Conservation (phyloP, 139 green algal species). For the Picochlorum sp. region DNA sequence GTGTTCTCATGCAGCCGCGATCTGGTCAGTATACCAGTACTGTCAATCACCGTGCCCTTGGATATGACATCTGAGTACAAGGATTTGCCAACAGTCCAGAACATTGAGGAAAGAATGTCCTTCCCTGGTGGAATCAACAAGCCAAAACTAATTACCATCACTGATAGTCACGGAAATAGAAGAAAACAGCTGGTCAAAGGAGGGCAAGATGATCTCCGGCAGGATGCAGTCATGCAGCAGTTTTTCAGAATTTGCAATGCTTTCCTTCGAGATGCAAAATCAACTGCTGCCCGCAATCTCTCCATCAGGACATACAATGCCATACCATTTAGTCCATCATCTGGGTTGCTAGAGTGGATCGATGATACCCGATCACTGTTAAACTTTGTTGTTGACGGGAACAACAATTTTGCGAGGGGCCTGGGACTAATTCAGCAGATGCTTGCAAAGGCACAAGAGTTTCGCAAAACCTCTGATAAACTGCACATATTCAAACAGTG, state of each 20-base stretch:
- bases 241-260: slow-evolving; percentile 84
- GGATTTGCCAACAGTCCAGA: slow-evolving; percentile 35
- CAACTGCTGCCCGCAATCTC: slow-evolving; percentile 47
- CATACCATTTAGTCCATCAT: slow-evolving; percentile 78
- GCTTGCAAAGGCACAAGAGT: not conserved
- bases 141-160: slow-evolving; percentile 67
- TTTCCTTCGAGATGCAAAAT: slow-evolving; percentile 50
- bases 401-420: no score
- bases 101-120: slow-evolving; percentile 39
- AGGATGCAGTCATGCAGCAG: slow-evolving; percentile 98
- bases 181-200: slow-evolving; percentile 64
- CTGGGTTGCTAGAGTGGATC: slow-evolving; percentile 91
- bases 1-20: not conserved
- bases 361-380: slow-evolving; percentile 67
- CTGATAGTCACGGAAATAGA: slow-evolving; percentile 35
- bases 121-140: slow-evolving; percentile 79
- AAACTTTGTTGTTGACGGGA: slow-evolving; percentile 46
- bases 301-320: slow-evolving; percentile 72
- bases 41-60: slow-evolving; percentile 35
- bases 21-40: slow-evolving; percentile 32
- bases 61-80: slow-evolving; percentile 46
- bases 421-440: not conserved
- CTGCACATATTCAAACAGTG: not conserved
- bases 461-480: not conserved
- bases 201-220: slow-evolving; percentile 73